These are phyloP conservation scores for Oryza nivara DNA, from an alignment of 176 grass and related monocot genomes.

Conservation along the genomic window DNA sequence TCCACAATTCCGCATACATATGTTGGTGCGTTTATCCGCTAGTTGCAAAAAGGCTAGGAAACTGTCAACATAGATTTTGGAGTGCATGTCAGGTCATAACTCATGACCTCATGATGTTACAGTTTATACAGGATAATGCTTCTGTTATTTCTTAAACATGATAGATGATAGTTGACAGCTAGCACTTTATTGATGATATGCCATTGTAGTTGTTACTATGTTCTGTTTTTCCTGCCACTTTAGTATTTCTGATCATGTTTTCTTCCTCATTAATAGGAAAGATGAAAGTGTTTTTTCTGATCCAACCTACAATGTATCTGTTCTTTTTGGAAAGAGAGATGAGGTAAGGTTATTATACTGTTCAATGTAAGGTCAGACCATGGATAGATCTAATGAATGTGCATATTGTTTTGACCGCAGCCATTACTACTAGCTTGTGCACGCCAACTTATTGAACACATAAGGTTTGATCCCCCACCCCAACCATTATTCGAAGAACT, in stretches of 20 bases:
- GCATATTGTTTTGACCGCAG: constrained; percentile 51
- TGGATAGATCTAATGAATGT: constrained; percentile 21
- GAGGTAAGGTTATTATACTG: constrained; percentile 53
- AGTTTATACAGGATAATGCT: constrained; percentile 10
- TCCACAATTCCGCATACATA: background rate
- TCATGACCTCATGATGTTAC: background rate
- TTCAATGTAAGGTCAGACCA: constrained; percentile 11
- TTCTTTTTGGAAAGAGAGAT: constrained; percentile 97
- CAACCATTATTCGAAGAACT: background rate
- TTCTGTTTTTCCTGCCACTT: background rate
- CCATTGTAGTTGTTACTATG: background rate
- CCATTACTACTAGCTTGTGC: constrained; percentile 77
- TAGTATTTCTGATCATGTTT: constrained; percentile 12
- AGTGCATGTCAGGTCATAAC: background rate
- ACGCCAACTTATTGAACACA: constrained; percentile 89
- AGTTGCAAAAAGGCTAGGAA: background rate
- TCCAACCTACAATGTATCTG: constrained; percentile 79
- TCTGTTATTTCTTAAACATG: constrained; percentile 16
- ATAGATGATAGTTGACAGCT: constrained; percentile 4
- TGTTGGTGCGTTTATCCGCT: background rate
- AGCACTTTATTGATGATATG: constrained; percentile 16
- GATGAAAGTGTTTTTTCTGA: constrained; percentile 88
- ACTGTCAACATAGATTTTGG: background rate
- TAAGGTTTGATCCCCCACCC: constrained; percentile 56
- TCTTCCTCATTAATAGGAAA: constrained; percentile 55